Base-by-base conservation (phyloP, 2,329 filamentous ascomycete genomes). In the Laburnicola sp. region DNA sequence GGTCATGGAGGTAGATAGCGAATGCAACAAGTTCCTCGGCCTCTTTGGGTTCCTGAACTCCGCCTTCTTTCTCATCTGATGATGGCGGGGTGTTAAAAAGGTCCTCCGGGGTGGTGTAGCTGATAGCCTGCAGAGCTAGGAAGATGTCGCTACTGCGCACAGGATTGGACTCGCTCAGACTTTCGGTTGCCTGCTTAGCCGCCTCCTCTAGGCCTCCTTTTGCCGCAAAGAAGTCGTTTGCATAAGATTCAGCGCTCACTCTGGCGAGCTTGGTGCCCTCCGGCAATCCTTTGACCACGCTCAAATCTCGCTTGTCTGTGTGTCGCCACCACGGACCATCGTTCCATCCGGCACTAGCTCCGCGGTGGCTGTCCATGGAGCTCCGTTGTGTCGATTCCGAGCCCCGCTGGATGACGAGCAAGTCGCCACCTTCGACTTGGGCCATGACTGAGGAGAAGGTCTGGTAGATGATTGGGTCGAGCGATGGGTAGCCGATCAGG, bases 321-420 rank as follows among this genome's bases (percentile, higher is more conserved):
- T 86, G 86, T 59, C 92, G 85, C 93, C 94, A 99, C 94, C 94
- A 99, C 2, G 94, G 94, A 0, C 94, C 94, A 64, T 97, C 93
- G 41, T 86, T 88, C 92, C 94, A 99, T 55, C 88, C 88, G 32
- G 82, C 80, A 26, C 78, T 76, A 7, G 85, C 82, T 25, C 81
- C 73, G 35, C 75, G 75, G 63, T 81, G 82, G 34, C 80, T 80
- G 51, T 79, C 80, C 41, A 88, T 80, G 2, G 85, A 84, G 36
- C 82, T 81, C 37, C 86, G 86, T 27, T 84, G 85, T 40, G 86
- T 83, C 42, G 86, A 89, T 74, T 97, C 94, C 54, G 91, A 88
- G 21, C 94, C 94, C 32, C 92, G 89, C 75, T 99, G 94, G 54
- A 97, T 86, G 48, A 99, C 94, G 47, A 97, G 82, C 16, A 99